phyloP scores from a whole-genome alignment of 306 rosid species.

The Acacia crassicarpa region DNA sequence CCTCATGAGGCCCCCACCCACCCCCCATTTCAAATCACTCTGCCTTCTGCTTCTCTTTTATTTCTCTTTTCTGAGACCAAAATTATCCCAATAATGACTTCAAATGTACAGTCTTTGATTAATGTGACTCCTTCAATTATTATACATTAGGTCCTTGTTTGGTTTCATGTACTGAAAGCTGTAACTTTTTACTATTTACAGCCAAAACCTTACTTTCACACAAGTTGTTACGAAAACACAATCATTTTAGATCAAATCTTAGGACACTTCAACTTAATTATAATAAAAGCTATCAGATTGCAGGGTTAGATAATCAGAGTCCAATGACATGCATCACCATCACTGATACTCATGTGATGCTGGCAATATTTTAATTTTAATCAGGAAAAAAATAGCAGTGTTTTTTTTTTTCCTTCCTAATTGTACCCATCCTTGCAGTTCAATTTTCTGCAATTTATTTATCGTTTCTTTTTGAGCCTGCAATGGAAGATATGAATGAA shows the following conservation, averaged over 20 bases:
- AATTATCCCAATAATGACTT: conserved; percentile 22
- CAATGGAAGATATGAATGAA: neutral
- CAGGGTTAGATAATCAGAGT: neutral
- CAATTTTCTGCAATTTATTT: neutral
- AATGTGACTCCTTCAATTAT: neutral
- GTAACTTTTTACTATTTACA: neutral
- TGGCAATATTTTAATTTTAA: neutral
- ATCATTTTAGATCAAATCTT: neutral
- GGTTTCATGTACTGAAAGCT: neutral
- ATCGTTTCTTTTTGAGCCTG: neutral
- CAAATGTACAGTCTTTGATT: neutral
- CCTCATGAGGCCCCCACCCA: conserved; percentile 41
- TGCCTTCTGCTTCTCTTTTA: conserved; percentile 9
- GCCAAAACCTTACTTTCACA: neutral
- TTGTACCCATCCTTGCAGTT: neutral
- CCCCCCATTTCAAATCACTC: conserved; percentile 54
- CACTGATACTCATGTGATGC: neutral
- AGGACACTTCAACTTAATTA: neutral
- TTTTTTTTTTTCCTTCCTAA: neutral
- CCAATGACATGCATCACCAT: neutral
- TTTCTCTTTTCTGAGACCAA: conserved; percentile 19
- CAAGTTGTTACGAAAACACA: neutral
- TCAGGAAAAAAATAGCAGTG: neutral
- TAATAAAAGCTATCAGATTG: neutral
- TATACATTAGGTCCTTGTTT: neutral